Percentiles rank a stretch among this genome's conserved stretches.
Conservation (phyloP, 75 land plant genomes). For the Picea glauca region DNA sequence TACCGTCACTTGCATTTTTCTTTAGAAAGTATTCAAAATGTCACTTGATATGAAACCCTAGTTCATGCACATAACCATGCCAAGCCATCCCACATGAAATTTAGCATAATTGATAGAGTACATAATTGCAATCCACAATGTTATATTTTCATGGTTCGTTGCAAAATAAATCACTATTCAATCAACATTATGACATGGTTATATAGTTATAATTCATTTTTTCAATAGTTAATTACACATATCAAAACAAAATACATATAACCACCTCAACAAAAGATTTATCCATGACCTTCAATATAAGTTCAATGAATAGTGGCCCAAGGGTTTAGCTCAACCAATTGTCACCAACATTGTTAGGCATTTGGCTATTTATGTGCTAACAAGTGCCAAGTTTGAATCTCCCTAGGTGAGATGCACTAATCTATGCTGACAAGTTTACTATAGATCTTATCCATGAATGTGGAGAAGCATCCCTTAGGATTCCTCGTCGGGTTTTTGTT, state of each 20-base stretch:
- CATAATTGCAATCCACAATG: constrained; percentile 47
- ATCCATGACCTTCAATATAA: neutral
- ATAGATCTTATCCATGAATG: too few species aligned
- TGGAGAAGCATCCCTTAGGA: too few species aligned
- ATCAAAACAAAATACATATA: neutral
- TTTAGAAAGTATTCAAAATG: constrained; percentile 48
- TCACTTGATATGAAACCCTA: constrained; percentile 83
- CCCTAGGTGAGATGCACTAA: too few species aligned
- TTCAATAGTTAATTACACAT: neutral
- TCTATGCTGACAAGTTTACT: too few species aligned
- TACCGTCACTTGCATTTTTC: constrained; percentile 35
- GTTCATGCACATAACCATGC: constrained; percentile 59
- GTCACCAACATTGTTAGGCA: too few species aligned
- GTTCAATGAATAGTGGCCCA: neutral
- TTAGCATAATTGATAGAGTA: constrained; percentile 76
- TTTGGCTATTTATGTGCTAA: too few species aligned
- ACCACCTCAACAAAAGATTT: neutral
- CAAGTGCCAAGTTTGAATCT: too few species aligned
- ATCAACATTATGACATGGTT: neutral
- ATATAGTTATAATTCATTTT: neutral
- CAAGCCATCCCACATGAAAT: constrained; percentile 74
- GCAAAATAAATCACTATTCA: constrained; percentile 43
- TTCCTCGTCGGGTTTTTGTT: too few species aligned
- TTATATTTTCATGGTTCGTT: constrained; percentile 49
- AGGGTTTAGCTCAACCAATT: too few species aligned